Percentiles rank a stretch among this genome's conserved stretches.
Conservation (phyloP, 1,284 basidiomycete species). For the Tilletiaria anomala region DNA sequence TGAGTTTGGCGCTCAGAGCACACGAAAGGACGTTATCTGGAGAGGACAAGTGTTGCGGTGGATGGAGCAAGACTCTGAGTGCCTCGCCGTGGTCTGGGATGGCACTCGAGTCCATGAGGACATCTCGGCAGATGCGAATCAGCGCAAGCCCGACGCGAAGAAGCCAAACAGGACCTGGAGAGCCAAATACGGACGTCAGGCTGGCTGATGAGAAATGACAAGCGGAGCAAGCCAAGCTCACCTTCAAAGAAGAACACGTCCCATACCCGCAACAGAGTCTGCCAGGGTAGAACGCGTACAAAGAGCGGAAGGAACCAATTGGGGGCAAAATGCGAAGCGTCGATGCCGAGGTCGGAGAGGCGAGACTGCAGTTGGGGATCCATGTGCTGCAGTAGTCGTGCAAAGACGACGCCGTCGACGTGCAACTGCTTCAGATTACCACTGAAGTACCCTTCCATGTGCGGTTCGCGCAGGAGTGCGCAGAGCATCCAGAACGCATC, state of each 20-base stretch:
- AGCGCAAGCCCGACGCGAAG: constrained; percentile 65
- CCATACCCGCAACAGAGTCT: constrained; percentile 64
- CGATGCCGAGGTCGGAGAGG: constrained; percentile 21
- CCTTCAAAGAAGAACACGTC: constrained; percentile 78
- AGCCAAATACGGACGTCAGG: background rate
- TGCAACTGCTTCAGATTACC: constrained; percentile 55
- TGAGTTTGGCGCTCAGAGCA: constrained; percentile 54
- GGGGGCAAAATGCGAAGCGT: constrained; percentile 31
- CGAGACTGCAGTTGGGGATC: constrained; percentile 45
- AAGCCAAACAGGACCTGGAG: constrained; percentile 59
- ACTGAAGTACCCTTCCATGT: constrained; percentile 52
- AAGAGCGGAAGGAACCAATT: constrained; percentile 48
- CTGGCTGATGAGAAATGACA: constrained; percentile 5
- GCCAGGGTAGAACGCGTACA: constrained; percentile 59
- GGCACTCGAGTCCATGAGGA: constrained; percentile 50
- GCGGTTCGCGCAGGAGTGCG: constrained; percentile 57
- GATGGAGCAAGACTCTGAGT: constrained; percentile 47
- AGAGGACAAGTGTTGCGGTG: constrained; percentile 40
- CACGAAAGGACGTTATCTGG: constrained; percentile 50
- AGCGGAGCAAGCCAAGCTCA: constrained; percentile 25
- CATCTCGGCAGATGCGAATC: constrained; percentile 46
- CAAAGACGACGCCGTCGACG: constrained; percentile 64
- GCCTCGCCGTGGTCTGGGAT: constrained; percentile 44
- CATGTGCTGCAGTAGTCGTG: constrained; percentile 54
- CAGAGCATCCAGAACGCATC: constrained; percentile 67